A percentile compares a stretch with the other conserved stretches of the same genome.
Conservation (phyloP, 1,284 basidiomycete genomes). For the Ganoderma multipileum region DNA sequence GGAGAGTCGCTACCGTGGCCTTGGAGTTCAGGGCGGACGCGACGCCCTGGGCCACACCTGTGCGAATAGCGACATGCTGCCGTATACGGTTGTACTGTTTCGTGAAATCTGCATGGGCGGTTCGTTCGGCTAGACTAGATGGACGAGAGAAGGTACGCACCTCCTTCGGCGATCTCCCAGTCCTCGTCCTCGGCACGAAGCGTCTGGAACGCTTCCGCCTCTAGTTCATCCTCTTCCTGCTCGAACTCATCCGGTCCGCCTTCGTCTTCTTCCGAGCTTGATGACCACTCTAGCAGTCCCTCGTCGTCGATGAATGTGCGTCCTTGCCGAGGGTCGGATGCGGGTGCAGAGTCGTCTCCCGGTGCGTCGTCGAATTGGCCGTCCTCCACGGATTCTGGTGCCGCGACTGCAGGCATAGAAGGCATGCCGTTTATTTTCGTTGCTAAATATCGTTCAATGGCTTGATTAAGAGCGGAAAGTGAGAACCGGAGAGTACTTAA, state of each 20-base stretch:
- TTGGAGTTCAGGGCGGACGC: constrained; percentile 56
- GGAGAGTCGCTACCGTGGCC: constrained; percentile 64
- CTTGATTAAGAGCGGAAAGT: not conserved
- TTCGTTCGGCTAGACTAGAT: constrained; percentile 22
- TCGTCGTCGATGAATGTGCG: constrained; percentile 41
- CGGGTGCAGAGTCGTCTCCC: constrained; percentile 25
- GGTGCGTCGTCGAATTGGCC: constrained; percentile 43
- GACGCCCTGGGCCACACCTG: constrained; percentile 66
- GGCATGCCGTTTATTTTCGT: not conserved
- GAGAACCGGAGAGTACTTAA: not conserved
- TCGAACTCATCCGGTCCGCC: constrained; percentile 37
- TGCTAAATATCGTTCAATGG: too few species aligned
- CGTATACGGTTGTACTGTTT: constrained; percentile 94
- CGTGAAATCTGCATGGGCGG: constrained; percentile 79
- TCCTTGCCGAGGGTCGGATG: constrained; percentile 32
- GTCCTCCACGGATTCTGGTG: constrained; percentile 26
- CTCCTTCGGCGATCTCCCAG: constrained; percentile 87
- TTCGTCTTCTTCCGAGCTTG: constrained; percentile 32
- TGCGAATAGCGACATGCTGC: constrained; percentile 82
- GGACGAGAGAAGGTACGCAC: constrained; percentile 42
- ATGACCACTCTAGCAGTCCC: constrained; percentile 36
- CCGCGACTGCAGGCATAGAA: not conserved
- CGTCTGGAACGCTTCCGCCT: constrained; percentile 51
- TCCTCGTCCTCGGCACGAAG: constrained; percentile 86
- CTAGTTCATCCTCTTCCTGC: constrained; percentile 36